A percentile compares a stretch with the other conserved stretches of the same genome.
phyloP scores from a whole-genome alignment of 2,329 filamentous ascomycete genomes.

The Fusarium transvaalense region DNA sequence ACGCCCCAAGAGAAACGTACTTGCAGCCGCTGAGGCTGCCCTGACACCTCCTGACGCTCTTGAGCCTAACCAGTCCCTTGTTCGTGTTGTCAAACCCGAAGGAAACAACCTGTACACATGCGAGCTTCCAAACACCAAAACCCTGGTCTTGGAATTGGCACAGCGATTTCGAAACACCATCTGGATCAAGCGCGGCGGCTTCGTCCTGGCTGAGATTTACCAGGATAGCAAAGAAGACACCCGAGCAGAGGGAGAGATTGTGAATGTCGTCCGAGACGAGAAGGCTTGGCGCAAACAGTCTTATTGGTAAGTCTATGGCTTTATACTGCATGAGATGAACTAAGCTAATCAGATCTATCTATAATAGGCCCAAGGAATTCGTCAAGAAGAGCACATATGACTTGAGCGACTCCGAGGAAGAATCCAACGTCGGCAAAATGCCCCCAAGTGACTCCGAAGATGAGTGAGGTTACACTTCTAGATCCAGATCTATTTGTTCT shows the following conservation, averaged over 20 bases:
- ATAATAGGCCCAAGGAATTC: constrained; percentile 81
- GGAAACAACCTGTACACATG: constrained; percentile 92
- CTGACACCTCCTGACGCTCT: constrained; percentile 69
- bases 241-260: constrained; percentile 87
- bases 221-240: constrained; percentile 76
- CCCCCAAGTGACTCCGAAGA: constrained; percentile 85
- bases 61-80: constrained; percentile 75
- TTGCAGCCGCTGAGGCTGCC: constrained; percentile 81
- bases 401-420: constrained; percentile 78
- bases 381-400: constrained; percentile 74
- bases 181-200: constrained; percentile 91
- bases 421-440: constrained; percentile 86
- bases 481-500: constrained; percentile 50
- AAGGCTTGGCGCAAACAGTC: constrained; percentile 88
- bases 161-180: constrained; percentile 90
- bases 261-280: constrained; percentile 93
- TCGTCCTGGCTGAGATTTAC: constrained; percentile 81
- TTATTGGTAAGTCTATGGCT: constrained; percentile 75
- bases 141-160: constrained; percentile 83
- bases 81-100: constrained; percentile 82
- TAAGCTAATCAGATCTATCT: constrained; percentile 24
- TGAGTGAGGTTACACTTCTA: constrained; percentile 40
- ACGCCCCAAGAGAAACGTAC: constrained; percentile 75
- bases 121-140: constrained; percentile 74
- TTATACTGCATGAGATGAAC: constrained; percentile 1